Percentiles rank a stretch among this genome's conserved stretches.
These are phyloP conservation scores for Serendipita indica DNA, from an alignment of 768 basidiomycete genomes.

Conservation along the genomic window DNA sequence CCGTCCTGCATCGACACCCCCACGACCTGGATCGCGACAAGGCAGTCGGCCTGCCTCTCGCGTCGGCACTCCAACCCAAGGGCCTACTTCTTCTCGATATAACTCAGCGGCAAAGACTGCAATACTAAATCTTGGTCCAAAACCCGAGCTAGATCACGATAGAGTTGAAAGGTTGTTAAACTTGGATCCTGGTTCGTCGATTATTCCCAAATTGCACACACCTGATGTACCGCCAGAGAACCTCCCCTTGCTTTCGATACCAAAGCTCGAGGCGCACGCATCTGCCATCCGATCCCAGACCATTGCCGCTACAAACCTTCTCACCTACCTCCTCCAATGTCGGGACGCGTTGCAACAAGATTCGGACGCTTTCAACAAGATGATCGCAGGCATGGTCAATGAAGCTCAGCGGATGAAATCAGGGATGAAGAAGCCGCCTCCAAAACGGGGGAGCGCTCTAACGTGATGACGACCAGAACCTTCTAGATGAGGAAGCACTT, in stretches of 20 bases:
- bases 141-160: constrained; percentile 53
- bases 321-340: constrained; percentile 71
- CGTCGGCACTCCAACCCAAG: constrained; percentile 30
- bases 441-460: neutral
- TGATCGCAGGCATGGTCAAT: constrained; percentile 84
- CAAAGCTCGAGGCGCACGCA: constrained; percentile 49
- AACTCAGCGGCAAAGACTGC: constrained; percentile 11
- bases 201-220: constrained; percentile 1
- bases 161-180: constrained; percentile 53
- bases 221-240: constrained; percentile 34
- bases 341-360: constrained; percentile 74
- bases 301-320: constrained; percentile 52
- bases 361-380: constrained; percentile 74
- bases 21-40: constrained; percentile 32
- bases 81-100: constrained; percentile 10
- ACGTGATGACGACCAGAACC: neutral
- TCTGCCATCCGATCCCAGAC: constrained; percentile 57
- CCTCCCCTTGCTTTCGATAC: constrained; percentile 53
- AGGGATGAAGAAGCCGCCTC: neutral
- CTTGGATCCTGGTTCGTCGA: constrained; percentile 45
- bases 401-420: constrained; percentile 42
- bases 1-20: constrained; percentile 67
- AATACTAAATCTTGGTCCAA: constrained; percentile 47
- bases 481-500: too few species aligned
- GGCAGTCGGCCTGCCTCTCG: constrained; percentile 29